Evolutionary conservation across 345 rosid genomes (phyloP), one percentile per base, ranked within the genome.

Genomic region (Brassica incana): DNA sequence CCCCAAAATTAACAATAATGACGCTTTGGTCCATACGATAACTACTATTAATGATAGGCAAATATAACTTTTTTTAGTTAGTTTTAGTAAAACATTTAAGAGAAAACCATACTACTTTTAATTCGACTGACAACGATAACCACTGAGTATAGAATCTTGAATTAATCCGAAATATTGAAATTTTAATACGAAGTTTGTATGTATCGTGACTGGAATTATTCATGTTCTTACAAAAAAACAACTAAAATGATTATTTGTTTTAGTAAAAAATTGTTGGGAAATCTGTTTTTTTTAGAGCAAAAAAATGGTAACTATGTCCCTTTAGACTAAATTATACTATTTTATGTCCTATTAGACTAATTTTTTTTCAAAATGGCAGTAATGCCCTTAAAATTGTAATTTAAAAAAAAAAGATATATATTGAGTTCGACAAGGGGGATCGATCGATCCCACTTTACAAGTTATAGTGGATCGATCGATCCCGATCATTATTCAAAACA

Each of bases 1-100:
- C 80, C 86, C 84, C 83, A 80, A 77, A 78, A 74, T 79, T 85
- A 81, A 84, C 84, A 81, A 81, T 78, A 81, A 84, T 88, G 87
- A 83, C 81, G 79, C 77, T 80, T 80, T 75, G 83, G 80, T 75
- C 78, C 83, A 80, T 75, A 32, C 76, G 73, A 80, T 80, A 80
- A 70, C 76, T 73, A 69, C 67, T 75, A 64, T 52, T 80, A 36
- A 74, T 74, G 79, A 64, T 80, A 75, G 76, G 82, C 74, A 45
- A 60, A 67, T 56, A 59, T 45, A 20, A 73, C 74, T 67, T 29
- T 69, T 23, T 73, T 62, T 71, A 38, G 32, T 65, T 69, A 38
- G 60, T 78, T 75, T 75, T 77, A 77, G 77, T 78, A 69, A 43
- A 52, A 43, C 35, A 1, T 45, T 2, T 72, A 11, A 5, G 12